These are phyloP conservation scores for Fusarium globosum DNA, from an alignment of 2,329 filamentous ascomycete genomes.

Conservation along the genomic window DNA sequence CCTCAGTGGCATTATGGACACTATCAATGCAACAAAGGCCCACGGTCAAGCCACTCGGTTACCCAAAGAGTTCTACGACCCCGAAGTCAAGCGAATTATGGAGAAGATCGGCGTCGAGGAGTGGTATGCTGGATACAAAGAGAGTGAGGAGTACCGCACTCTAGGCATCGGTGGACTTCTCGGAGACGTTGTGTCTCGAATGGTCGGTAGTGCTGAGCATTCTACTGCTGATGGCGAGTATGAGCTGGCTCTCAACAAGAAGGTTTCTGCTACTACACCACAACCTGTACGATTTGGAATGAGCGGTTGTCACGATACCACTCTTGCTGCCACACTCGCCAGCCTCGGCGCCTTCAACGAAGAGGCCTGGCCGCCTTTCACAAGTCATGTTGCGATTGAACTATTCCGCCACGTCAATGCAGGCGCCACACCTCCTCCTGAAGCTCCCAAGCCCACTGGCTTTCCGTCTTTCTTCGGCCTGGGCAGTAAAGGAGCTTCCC, in stretches of 20 bases:
- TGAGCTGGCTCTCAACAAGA: conserved; percentile 53
- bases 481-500: conserved; percentile 19
- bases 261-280: conserved; percentile 47
- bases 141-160: conserved; percentile 86
- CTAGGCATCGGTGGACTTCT: conserved; percentile 88
- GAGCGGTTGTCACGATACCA: conserved; percentile 93
- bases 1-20: conserved; percentile 92
- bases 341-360: conserved; percentile 82
- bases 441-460: conserved; percentile 29
- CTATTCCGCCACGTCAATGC: conserved; percentile 73
- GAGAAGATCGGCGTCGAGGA: conserved; percentile 86
- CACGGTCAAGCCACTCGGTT: conserved; percentile 80
- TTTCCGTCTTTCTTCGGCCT: conserved; percentile 45
- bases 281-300: conserved; percentile 77
- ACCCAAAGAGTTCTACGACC: conserved; percentile 88
- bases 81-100: conserved; percentile 74
- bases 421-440: conserved; percentile 22
- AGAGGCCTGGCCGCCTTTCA: conserved; percentile 89
- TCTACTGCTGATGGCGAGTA: conserved; percentile 65
- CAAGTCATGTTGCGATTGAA: conserved; percentile 90
- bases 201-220: conserved; percentile 73
- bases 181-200: conserved; percentile 83
- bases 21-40: conserved; percentile 86
- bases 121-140: conserved; percentile 89
- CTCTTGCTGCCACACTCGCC: conserved; percentile 80